Evolutionary conservation across 164 flowering plant genomes (phyloP).

Genomic region (Taxillus chinensis): DNA sequence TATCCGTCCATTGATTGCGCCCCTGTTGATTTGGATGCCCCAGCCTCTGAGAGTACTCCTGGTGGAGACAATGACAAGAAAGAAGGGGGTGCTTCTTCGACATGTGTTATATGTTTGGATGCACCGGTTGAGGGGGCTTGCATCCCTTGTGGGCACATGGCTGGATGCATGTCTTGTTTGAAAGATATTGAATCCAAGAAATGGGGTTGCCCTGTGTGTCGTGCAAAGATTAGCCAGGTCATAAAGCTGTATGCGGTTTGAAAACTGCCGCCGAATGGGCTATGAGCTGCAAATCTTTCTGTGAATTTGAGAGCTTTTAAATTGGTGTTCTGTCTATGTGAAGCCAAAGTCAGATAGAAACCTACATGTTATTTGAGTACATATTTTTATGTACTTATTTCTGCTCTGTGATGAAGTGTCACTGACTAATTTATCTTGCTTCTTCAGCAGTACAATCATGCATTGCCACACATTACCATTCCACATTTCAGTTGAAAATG

Average conservation of each 20-base stretch:
- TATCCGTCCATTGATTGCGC: constrained; percentile 69
- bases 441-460: too few species aligned
- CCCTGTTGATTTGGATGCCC: constrained; percentile 34
- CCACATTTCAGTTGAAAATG: too few species aligned
- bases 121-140: constrained; percentile 90
- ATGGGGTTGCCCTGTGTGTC: constrained; percentile 95
- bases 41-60: constrained; percentile 13
- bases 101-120: constrained; percentile 87
- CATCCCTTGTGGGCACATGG: constrained; percentile 96
- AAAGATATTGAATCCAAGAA: constrained; percentile 63
- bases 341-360: too few species aligned
- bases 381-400: too few species aligned
- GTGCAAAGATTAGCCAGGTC: constrained; percentile 69
- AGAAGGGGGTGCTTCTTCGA: constrained; percentile 21
- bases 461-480: too few species aligned
- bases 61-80: constrained; percentile 13
- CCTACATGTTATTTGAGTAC: too few species aligned
- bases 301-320: too few species aligned
- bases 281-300: background rate
- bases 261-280: background rate
- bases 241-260: constrained; percentile 68
- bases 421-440: too few species aligned
- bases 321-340: too few species aligned
- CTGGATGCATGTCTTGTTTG: constrained; percentile 94
- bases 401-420: too few species aligned